These are phyloP conservation scores for Fagus sylvatica DNA, from an alignment of 306 rosid species.

Conservation along the genomic window DNA sequence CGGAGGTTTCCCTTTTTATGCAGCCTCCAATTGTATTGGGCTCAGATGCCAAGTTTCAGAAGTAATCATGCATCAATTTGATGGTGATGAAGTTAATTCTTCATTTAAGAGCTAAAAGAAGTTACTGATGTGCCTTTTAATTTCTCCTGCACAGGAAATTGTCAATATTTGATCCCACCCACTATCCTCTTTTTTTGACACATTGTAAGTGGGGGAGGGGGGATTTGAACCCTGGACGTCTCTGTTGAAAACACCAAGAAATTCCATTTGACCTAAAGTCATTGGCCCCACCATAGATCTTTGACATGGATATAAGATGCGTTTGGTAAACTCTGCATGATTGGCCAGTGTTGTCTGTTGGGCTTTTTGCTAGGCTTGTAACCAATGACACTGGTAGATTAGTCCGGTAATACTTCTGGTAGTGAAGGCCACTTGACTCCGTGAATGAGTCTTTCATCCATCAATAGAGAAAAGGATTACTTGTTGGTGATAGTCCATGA, in stretches of 20 bases:
- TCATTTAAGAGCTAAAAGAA: neutral
- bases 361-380: neutral
- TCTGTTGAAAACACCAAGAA: no score
- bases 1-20: neutral
- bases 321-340: conserved; percentile 6
- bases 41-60: neutral
- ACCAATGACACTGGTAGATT: neutral
- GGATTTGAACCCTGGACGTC: no score
- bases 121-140: neutral
- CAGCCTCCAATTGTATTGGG: neutral
- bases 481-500: neutral
- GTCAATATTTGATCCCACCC: neutral
- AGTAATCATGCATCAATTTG: neutral
- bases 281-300: neutral
- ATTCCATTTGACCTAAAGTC: no score
- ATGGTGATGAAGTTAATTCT: neutral
- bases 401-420: neutral
- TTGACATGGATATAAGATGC: neutral
- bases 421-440: neutral
- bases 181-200: neutral
- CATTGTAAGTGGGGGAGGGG: no score
- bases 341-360: neutral
- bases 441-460: neutral
- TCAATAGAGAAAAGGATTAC: neutral
- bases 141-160: neutral